phyloP scores from a whole-genome alignment of 176 grass and related monocot genomes.

The Eleusine coracana region DNA sequence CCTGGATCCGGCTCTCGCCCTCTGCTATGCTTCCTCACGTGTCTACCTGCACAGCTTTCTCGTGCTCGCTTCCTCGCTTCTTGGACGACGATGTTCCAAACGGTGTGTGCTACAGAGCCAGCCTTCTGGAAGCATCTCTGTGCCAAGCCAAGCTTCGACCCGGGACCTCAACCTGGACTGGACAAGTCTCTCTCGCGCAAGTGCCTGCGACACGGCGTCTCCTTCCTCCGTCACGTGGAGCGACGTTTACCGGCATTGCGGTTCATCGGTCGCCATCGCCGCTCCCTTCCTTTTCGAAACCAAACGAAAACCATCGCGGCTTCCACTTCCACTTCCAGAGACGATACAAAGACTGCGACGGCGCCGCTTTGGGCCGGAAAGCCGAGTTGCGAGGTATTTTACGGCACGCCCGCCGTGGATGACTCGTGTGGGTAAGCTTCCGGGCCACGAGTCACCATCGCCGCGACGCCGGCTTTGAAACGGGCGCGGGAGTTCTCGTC shows the following conservation, averaged over 20 bases:
- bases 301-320: not conserved
- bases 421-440: not conserved
- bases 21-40: not conserved
- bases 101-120: too few relatives aligned
- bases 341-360: not conserved
- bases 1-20: not conserved
- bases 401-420: not conserved
- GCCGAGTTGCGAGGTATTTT: not conserved
- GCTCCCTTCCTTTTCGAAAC: not conserved
- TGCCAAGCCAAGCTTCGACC: not conserved
- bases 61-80: not conserved
- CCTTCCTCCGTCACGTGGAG: not conserved
- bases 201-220: not conserved
- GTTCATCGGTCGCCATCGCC: not conserved
- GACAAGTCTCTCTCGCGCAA: not conserved
- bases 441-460: slow-evolving; percentile 17
- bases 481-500: slow-evolving; percentile 12
- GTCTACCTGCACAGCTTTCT: not conserved
- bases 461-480: not conserved
- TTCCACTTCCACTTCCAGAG: not conserved
- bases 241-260: not conserved
- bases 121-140: not conserved
- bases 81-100: not conserved
- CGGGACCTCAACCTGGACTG: not conserved
- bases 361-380: not conserved